These are phyloP conservation scores for Penicillium cataractarum DNA, from an alignment of 495 filamentous ascomycete genomes.

Conservation along the genomic window DNA sequence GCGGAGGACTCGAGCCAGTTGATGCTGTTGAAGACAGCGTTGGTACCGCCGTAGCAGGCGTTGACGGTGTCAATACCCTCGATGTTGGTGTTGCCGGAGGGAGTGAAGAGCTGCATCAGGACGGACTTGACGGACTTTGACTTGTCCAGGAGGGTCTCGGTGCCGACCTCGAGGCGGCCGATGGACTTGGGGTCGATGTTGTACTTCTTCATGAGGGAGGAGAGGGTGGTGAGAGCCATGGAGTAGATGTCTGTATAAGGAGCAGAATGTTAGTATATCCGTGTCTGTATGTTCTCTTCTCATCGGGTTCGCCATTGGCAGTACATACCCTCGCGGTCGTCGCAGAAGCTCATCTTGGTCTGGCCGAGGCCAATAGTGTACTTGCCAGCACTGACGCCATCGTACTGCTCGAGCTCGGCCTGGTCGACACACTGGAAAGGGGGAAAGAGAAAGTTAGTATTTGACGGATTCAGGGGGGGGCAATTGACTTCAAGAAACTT, in stretches of 20 bases:
- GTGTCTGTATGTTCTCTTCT: background rate
- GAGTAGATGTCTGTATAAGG: conserved; percentile 88
- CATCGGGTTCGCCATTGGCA: background rate
- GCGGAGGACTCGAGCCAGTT: conserved; percentile 98
- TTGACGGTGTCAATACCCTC: conserved; percentile 97
- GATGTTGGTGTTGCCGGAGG: conserved; percentile 84
- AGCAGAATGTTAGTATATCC: background rate
- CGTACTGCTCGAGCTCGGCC: conserved; percentile 93
- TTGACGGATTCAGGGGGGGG: background rate
- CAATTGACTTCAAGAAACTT: conserved; percentile 36
- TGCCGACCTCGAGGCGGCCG: conserved; percentile 95
- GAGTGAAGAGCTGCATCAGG: conserved; percentile 93
- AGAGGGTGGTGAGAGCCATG: conserved; percentile 83
- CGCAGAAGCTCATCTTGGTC: conserved; percentile 99
- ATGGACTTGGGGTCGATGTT: conserved; percentile 87
- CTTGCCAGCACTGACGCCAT: conserved; percentile 91
- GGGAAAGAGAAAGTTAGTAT: conserved; percentile 28
- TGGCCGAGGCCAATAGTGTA: conserved; percentile 99
- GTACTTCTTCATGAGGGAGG: conserved; percentile 90
- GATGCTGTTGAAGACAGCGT: conserved; percentile 93
- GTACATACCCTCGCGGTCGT: conserved; percentile 90
- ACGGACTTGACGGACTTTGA: conserved; percentile 99
- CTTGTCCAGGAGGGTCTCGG: conserved; percentile 98
- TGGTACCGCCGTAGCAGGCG: conserved; percentile 98
- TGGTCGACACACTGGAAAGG: conserved; percentile 87